Percentiles rank a stretch among this genome's conserved stretches.
These are phyloP conservation scores for Hsuehochloa calcarea DNA, from an alignment of 176 grass and related monocot genomes.

Conservation along the genomic window DNA sequence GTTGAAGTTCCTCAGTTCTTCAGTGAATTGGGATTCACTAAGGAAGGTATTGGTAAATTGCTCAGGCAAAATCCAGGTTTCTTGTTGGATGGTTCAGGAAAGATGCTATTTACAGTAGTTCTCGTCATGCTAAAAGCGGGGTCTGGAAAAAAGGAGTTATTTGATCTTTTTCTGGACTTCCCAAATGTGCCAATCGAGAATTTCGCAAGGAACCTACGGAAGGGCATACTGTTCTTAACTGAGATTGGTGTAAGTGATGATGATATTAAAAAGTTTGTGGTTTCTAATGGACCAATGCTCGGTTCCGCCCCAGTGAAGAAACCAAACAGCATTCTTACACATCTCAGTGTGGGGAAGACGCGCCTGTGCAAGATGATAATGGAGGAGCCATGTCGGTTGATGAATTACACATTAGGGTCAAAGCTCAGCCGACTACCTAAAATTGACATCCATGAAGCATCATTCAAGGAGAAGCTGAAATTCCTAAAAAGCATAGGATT, in stretches of 20 bases:
- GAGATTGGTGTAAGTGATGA: constrained; percentile 23
- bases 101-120: constrained; percentile 37
- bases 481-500: constrained; percentile 62
- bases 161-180: constrained; percentile 53
- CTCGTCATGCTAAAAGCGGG: constrained; percentile 53
- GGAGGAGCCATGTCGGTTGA: constrained; percentile 46
- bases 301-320: constrained; percentile 48
- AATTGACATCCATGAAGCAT: constrained; percentile 19
- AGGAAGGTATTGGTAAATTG: constrained; percentile 42
- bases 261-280: constrained; percentile 51
- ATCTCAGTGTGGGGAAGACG: constrained; percentile 39
- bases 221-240: constrained; percentile 42
- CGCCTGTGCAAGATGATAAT: constrained; percentile 52
- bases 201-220: constrained; percentile 46
- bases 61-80: constrained; percentile 56
- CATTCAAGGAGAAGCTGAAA: constrained; percentile 37
- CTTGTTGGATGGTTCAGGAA: constrained; percentile 65
- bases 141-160: constrained; percentile 40
- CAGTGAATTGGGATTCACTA: constrained; percentile 46
- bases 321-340: constrained; percentile 43
- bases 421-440: constrained; percentile 44
- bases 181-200: constrained; percentile 33
- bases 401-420: constrained; percentile 48
- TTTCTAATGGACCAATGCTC: constrained; percentile 42
- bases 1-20: constrained; percentile 51